These are phyloP conservation scores for Venturia effusa DNA, from an alignment of 2,329 filamentous ascomycete species.

Conservation along the genomic window DNA sequence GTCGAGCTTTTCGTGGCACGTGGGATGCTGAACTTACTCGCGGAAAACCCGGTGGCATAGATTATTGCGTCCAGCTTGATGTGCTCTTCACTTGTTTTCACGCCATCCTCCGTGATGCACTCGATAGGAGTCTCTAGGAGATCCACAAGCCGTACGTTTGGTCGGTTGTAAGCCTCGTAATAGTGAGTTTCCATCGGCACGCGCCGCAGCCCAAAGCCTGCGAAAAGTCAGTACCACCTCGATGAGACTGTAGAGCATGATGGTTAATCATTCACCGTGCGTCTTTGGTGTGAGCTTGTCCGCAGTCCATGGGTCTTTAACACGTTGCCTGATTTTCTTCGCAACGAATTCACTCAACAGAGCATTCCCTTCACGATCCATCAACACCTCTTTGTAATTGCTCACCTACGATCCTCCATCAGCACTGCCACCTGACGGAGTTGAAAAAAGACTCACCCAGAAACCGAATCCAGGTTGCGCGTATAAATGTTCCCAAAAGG, in stretches of 20 bases:
- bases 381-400: constrained; percentile 6
- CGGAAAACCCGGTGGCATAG: constrained; percentile 28
- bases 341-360: constrained; percentile 25
- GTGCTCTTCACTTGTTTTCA: constrained; percentile 26
- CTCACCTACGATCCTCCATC: too few species aligned
- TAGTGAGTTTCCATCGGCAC: constrained; percentile 44
- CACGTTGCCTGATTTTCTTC: constrained; percentile 33
- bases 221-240: constrained; percentile 38
- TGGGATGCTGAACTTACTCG: background rate
- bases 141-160: constrained; percentile 47
- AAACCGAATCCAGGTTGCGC: constrained; percentile 7
- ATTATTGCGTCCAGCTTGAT: constrained; percentile 34
- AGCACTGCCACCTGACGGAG: too few species aligned
- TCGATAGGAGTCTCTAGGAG: constrained; percentile 37
- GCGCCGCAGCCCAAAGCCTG: constrained; percentile 51
- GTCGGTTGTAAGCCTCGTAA: constrained; percentile 44
- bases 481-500: constrained; percentile 16
- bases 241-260: background rate
- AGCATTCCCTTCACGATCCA: constrained; percentile 3
- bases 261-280: background rate
- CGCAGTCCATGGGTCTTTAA: constrained; percentile 40
- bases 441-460: background rate
- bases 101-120: background rate
- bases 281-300: constrained; percentile 36
- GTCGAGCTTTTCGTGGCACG: background rate